These are phyloP conservation scores for Metschnikowia cubensis DNA, from an alignment of 805 yeast species.

Conservation along the genomic window DNA sequence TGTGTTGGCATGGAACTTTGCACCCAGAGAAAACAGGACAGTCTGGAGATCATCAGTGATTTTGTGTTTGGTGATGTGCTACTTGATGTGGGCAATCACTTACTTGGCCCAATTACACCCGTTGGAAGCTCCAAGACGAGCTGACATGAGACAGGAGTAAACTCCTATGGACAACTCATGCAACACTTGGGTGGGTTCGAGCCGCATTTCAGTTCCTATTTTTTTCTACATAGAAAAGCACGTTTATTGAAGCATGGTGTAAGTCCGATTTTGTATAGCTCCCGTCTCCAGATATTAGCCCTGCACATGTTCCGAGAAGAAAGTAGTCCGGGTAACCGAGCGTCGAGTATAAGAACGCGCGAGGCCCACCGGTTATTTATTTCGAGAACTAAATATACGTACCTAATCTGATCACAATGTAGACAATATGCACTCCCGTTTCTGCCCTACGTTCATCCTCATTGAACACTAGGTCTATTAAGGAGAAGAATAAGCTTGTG, in stretches of 20 bases:
- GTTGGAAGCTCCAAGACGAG: conserved; percentile 82
- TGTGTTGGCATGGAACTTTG: conserved; percentile 73
- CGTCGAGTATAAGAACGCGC: conserved; percentile 8
- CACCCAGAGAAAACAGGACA: conserved; percentile 70
- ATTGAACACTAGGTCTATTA: conserved; percentile 18
- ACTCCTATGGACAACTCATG: neutral
- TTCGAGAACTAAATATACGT: neutral
- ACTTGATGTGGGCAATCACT: conserved; percentile 90
- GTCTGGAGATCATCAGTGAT: conserved; percentile 49
- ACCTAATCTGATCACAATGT: neutral
- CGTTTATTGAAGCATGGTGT: neutral
- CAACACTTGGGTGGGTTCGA: neutral
- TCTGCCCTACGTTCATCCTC: conserved; percentile 22
- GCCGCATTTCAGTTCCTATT: conserved; percentile 2
- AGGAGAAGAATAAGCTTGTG: conserved; percentile 21
- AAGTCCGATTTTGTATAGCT: neutral
- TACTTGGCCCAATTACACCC: conserved; percentile 87
- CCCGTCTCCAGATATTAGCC: neutral
- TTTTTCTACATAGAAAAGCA: neutral
- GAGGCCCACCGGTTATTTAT: neutral
- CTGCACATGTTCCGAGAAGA: neutral
- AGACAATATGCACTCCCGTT: conserved; percentile 17
- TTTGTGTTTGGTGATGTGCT: conserved; percentile 71
- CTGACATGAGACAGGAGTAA: conserved; percentile 81
- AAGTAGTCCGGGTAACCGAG: conserved; percentile 9